A percentile compares a stretch with the other conserved stretches of the same genome.
Evolutionary conservation across 225 moss, liverwort and hornwort genomes (phyloP).

Genomic region (Polytrichum commune): DNA sequence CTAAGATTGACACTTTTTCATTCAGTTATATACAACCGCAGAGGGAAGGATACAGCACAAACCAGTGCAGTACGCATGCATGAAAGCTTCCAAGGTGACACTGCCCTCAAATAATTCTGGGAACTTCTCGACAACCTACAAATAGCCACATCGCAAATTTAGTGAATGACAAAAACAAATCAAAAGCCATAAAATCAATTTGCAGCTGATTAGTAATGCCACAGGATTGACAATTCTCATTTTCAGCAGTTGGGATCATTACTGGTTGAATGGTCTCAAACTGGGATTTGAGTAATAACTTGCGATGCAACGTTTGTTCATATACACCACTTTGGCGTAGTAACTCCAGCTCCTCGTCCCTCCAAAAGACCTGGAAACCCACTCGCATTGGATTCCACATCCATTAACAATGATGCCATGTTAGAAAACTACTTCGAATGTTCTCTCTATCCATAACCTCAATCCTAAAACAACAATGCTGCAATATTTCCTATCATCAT

Average conservation of each 20-base stretch:
- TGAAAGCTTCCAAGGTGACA: constrained; percentile 37
- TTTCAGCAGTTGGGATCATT: constrained; percentile 3
- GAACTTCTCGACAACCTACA: constrained; percentile 32
- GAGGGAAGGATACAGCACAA: constrained; percentile 17
- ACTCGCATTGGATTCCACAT: not conserved
- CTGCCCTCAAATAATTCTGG: constrained; percentile 44
- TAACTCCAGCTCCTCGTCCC: constrained; percentile 39
- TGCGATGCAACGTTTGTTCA: constrained; percentile 44
- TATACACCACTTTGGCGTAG: constrained; percentile 33
- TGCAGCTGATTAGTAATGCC: not conserved
- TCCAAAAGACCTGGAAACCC: constrained; percentile 45
- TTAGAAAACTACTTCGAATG: no score
- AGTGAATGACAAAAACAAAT: not conserved
- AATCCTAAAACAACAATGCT: no score
- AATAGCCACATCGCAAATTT: constrained; percentile 1
- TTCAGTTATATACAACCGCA: not conserved
- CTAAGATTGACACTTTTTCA: no score
- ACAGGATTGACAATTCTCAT: no score
- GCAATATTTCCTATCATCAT: no score
- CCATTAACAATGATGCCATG: no score
- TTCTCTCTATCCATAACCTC: no score
- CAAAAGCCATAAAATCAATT: constrained; percentile 3
- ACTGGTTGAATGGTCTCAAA: constrained; percentile 29
- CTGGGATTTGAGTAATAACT: constrained; percentile 28
- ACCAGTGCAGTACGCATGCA: constrained; percentile 48